phyloP scores from a whole-genome alignment of 371 early-diverging fungal species.

The Actinomucor elegans region DNA sequence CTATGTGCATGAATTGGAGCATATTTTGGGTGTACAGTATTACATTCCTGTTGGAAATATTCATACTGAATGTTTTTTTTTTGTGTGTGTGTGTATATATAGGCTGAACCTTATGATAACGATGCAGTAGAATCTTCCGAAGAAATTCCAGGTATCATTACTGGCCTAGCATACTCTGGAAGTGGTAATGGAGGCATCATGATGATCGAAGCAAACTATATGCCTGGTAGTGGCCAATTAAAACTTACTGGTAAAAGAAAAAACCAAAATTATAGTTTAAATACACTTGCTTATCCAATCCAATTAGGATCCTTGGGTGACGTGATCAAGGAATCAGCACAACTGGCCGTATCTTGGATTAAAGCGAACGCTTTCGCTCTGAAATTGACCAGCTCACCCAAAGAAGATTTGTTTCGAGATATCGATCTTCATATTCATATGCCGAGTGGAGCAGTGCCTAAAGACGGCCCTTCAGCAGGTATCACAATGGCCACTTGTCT shows the following conservation, averaged over 20 bases:
- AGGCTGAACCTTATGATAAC: conserved; percentile 43
- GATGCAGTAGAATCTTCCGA: conserved; percentile 62
- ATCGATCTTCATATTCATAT: conserved; percentile 83
- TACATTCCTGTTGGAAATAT: neutral
- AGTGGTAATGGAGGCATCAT: conserved; percentile 79
- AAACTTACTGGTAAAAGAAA: conserved; percentile 59
- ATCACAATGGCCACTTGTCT: conserved; percentile 76
- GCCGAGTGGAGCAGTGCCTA: conserved; percentile 81
- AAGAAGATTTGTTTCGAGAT: conserved; percentile 45
- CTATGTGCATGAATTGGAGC: conserved; percentile 21
- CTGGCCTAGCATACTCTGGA: conserved; percentile 81
- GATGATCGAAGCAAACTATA: conserved; percentile 76
- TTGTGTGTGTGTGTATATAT: too few species aligned
- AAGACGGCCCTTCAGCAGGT: conserved; percentile 82
- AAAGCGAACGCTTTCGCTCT: conserved; percentile 68
- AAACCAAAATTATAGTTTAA: too few species aligned
- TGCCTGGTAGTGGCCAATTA: conserved; percentile 74
- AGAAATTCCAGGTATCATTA: conserved; percentile 72
- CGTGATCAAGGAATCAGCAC: conserved; percentile 87
- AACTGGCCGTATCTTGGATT: conserved; percentile 79
- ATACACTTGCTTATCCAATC: neutral
- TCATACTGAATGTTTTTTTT: neutral
- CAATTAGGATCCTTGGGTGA: conserved; percentile 73
- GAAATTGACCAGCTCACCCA: conserved; percentile 47
- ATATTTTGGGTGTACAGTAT: conserved; percentile 43